Percentiles rank a stretch among this genome's conserved stretches.
phyloP scores from a whole-genome alignment of 306 rosid species.

The Trifolium dubium region DNA sequence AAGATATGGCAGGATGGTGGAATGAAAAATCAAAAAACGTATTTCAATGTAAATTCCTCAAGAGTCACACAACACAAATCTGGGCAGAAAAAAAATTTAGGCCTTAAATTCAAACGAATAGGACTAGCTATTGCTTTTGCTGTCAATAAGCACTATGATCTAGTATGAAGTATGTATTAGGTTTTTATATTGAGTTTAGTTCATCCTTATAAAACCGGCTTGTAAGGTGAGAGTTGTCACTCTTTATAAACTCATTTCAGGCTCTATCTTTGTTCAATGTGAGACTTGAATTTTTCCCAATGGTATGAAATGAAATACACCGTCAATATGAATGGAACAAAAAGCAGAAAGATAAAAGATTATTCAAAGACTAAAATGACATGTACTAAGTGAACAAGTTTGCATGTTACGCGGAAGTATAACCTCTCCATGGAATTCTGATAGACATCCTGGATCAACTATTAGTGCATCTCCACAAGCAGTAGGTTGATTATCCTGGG shows the following conservation, averaged over 20 bases:
- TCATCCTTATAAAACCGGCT: no score
- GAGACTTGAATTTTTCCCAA: no score
- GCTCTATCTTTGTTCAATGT: no score
- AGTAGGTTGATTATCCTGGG: conserved; percentile 48
- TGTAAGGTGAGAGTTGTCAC: no score
- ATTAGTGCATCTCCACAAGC: conserved; percentile 84
- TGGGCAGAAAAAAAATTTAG: conserved; percentile 10
- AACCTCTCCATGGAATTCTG: conserved; percentile 84
- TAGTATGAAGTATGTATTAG: neutral
- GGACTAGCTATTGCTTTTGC: conserved; percentile 30
- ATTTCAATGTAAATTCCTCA: conserved; percentile 9
- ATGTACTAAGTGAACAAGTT: conserved; percentile 29
- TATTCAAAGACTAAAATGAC: conserved; percentile 24
- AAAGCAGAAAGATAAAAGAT: conserved; percentile 31
- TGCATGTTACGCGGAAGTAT: conserved; percentile 32
- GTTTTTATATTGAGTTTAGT: no score
- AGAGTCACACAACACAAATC: conserved; percentile 2
- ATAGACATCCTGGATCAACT: conserved; percentile 87
- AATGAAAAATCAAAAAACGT: conserved; percentile 33
- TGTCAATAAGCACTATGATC: conserved; percentile 5
- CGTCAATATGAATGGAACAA: conserved; percentile 16
- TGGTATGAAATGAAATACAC: conserved; percentile 30
- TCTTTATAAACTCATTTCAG: no score
- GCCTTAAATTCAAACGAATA: conserved; percentile 23
- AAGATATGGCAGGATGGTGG: neutral